Evolutionary conservation across 305 asterid species (phyloP).

Genomic region (Euphrasia arctica): DNA sequence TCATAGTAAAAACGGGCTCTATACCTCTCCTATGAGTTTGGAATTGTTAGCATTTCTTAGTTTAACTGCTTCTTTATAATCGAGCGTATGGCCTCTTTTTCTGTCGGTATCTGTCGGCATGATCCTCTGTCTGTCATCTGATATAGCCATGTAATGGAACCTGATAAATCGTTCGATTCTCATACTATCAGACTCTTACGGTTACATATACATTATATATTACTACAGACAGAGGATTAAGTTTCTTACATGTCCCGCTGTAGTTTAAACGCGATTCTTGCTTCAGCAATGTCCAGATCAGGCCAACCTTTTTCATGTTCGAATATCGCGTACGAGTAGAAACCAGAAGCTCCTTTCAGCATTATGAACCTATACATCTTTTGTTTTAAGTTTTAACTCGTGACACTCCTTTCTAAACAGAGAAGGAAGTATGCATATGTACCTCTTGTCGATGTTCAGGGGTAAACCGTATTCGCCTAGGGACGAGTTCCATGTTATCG

Average conservation of each 20-base stretch:
- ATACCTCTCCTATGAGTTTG: slow-evolving; percentile 46
- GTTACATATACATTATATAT: not conserved
- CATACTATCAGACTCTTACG: not conserved
- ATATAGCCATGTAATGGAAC: slow-evolving; percentile 66
- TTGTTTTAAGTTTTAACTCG: not conserved
- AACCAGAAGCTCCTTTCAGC: slow-evolving; percentile 51
- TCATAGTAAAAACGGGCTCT: not conserved
- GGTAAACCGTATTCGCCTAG: slow-evolving; percentile 27
- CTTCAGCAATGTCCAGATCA: slow-evolving; percentile 38
- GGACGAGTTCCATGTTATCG: slow-evolving; percentile 38
- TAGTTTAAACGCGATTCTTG: slow-evolving; percentile 57
- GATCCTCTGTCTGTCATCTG: slow-evolving; percentile 44
- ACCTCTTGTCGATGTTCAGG: slow-evolving; percentile 49
- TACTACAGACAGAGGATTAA: not conserved
- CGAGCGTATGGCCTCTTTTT: slow-evolving; percentile 34
- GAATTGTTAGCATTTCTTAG: slow-evolving; percentile 40
- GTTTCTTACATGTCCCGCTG: slow-evolving; percentile 31
- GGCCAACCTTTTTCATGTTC: slow-evolving; percentile 60
- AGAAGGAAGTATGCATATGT: not conserved
- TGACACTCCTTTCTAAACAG: not conserved
- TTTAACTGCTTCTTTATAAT: slow-evolving; percentile 51
- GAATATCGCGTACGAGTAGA: slow-evolving; percentile 53
- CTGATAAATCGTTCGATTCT: slow-evolving; percentile 27
- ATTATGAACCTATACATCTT: slow-evolving; percentile 36
- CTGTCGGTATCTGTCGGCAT: slow-evolving; percentile 56